Evolutionary conservation across 1,284 basidiomycete genomes (phyloP).

Genomic region (Trichosporon inkin): DNA sequence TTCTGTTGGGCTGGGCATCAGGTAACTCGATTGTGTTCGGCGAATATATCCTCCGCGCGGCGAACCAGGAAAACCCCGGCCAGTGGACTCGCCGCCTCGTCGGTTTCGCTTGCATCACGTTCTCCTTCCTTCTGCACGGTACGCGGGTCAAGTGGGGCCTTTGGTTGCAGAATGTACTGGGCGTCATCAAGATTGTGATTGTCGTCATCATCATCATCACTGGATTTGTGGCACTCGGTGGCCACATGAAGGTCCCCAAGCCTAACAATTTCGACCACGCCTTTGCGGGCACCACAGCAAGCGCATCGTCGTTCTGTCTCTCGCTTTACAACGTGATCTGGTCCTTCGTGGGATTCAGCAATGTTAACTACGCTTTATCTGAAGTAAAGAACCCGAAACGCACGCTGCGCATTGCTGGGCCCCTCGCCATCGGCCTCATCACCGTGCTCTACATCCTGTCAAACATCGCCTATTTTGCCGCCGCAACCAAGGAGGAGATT

Average conservation of each 20-base stretch:
- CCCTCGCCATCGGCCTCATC: slow-evolving; percentile 33
- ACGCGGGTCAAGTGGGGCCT: slow-evolving; percentile 13
- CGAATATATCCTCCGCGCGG: slow-evolving; percentile 20
- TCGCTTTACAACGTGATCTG: slow-evolving; percentile 52
- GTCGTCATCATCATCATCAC: slow-evolving; percentile 49
- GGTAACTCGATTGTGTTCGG: slow-evolving; percentile 23
- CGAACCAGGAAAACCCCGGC: slow-evolving; percentile 16
- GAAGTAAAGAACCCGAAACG: slow-evolving; percentile 50
- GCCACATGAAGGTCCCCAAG: slow-evolving; percentile 53
- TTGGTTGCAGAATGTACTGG: slow-evolving; percentile 15
- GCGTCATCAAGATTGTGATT: slow-evolving; percentile 11
- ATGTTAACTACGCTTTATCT: slow-evolving; percentile 42
- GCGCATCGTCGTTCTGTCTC: slow-evolving; percentile 15
- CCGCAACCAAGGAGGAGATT: slow-evolving; percentile 45
- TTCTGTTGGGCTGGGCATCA: slow-evolving; percentile 23
- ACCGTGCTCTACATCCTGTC: slow-evolving; percentile 36
- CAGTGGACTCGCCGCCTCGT: slow-evolving; percentile 18
- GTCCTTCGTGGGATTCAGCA: slow-evolving; percentile 28
- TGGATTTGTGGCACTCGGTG: slow-evolving; percentile 55
- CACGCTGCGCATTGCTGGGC: slow-evolving; percentile 36
- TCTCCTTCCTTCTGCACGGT: slow-evolving; percentile 28
- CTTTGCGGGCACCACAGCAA: slow-evolving; percentile 52
- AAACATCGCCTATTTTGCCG: slow-evolving; percentile 50
- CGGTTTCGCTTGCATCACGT: slow-evolving; percentile 18
- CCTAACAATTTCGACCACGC: slow-evolving; percentile 56